phyloP scores from a whole-genome alignment of 352 stramenopile species.

The Thraustotheca clavata region DNA sequence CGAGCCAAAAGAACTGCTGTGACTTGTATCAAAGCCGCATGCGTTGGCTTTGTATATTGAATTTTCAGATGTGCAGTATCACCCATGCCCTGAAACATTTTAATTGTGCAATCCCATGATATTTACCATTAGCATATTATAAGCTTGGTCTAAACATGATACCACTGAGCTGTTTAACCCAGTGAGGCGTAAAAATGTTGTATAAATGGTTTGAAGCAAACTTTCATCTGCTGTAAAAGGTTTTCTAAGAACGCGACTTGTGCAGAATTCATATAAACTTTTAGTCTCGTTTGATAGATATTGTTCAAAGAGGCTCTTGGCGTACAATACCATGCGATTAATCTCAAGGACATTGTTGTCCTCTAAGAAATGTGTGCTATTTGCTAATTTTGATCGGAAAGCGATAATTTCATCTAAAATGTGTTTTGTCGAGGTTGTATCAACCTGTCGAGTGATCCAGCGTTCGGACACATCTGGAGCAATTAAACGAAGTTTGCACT shows the following conservation, averaged over 20 bases:
- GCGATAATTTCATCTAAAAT: slow-evolving; percentile 8
- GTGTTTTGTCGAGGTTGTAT: background rate
- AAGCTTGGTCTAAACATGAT: background rate
- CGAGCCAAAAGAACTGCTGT: background rate
- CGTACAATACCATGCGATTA: background rate
- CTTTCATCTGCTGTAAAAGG: background rate
- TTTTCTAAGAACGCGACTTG: background rate
- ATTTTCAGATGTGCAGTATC: background rate
- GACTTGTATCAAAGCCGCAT: background rate
- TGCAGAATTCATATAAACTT: background rate
- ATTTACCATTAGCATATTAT: background rate
- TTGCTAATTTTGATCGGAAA: background rate
- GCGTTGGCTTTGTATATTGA: background rate
- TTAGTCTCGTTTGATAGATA: background rate
- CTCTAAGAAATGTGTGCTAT: background rate
- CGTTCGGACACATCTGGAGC: slow-evolving; percentile 21
- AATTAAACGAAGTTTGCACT: slow-evolving; percentile 1
- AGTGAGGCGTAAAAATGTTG: background rate
- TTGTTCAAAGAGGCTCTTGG: background rate
- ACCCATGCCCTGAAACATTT: background rate
- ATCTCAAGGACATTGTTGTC: background rate
- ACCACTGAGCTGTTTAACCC: background rate
- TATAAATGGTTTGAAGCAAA: background rate
- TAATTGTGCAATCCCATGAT: background rate
- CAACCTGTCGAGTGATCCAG: slow-evolving; percentile 19